Base-by-base conservation (phyloP, 2,329 filamentous ascomycete species). In the Pyrenophora seminiperda region DNA sequence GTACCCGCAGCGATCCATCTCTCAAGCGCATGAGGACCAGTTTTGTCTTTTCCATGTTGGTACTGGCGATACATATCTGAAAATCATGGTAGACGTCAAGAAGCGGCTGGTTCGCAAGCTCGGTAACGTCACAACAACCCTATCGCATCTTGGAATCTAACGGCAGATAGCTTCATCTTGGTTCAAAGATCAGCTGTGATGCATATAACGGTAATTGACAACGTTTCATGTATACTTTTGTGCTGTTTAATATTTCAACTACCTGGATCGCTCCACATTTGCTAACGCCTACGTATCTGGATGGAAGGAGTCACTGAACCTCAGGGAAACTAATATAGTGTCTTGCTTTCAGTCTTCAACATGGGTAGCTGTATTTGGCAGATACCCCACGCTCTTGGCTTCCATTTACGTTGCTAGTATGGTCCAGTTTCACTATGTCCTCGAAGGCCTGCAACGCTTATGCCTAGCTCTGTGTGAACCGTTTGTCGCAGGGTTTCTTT, bases 171-270 rank as follows among this genome's bases (percentile, higher is more conserved):
- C 44, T 68, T 68, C 17, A 63, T 68, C 30, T 44, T 67, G 36
- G 47, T 50, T 11, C 13, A 15, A 36, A 5, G 14, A 14, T 20
- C 11, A 7, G 10, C 15, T 2, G 2, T 18, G 14, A 3, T 19
- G 14, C 5, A 14, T 6, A 9, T 13, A 4, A 10, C 1, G 14
- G 17, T 11, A 18, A 19, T 15, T 50, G 2, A 50, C 17, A 5
- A 0, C 13, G 4, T 1, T 1, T 19, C 3, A 50, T 45, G 63
- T 66, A 17, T 68, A 68, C 40, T 68, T 63, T 36, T 68, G 65
- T 40, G 58, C 63, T 18, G 63, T 62, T 13, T 68, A 67, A 44
- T 68, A 67, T n/a, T 67, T 68, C 56, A 68, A 68, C 15, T 68
- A 68, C 38, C 47, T 68, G 15, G 65, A 65, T 59, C 30, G 51